Evolutionary conservation across 2,329 filamentous ascomycete species (phyloP), one percentile per base, ranked within the genome.

Genomic region (Neonectria ditissima): DNA sequence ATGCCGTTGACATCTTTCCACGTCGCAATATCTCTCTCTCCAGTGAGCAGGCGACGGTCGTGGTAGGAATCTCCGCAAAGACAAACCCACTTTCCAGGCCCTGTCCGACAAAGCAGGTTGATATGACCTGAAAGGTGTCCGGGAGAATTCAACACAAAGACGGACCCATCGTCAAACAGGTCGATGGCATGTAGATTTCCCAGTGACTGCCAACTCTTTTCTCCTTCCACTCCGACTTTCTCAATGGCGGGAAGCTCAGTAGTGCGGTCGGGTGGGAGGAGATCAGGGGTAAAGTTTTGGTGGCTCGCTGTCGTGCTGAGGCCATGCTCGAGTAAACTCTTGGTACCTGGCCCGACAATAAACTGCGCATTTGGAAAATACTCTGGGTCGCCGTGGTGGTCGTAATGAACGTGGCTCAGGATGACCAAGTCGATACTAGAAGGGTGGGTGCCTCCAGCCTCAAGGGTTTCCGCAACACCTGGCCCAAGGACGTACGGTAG

Each of bases 321-420:
- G 10, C 45, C 45, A 26, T 48, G 24, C 26, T 48, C 26, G 8
- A 48, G 45, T 48, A 48, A n/a, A n/a, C 30, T 6, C 26, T 28
- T 16, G 14, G 45, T 30, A 11, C 45, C 24, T 5, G 45, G 45
- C 5, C 45, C 45, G 7, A 48, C 24, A n/a, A 48, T 16, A 3
- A 48, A 48, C 6, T 10, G 16, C 11, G 24, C 45, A 18, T 30
- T 28, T 26, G 14, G 8, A 16, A 48, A 48, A 30, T 48, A 26
- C 45, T 48, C 26, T 30, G 45, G 45, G 11, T 48, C 45, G n/a
- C 45, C 24, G 45, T 48, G 45, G 26, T 48, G 45, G 26, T 48
- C 45, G 26, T 48, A 48, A 30, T 48, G 45, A 11, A 48, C 45
- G 9, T 48, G 45, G 24, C 45, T 48, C 4, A 48, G 16, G 45